A percentile compares a stretch with the other conserved stretches of the same genome.
phyloP scores from a whole-genome alignment of 2,329 filamentous ascomycete species.

The Calycina herbarum region DNA sequence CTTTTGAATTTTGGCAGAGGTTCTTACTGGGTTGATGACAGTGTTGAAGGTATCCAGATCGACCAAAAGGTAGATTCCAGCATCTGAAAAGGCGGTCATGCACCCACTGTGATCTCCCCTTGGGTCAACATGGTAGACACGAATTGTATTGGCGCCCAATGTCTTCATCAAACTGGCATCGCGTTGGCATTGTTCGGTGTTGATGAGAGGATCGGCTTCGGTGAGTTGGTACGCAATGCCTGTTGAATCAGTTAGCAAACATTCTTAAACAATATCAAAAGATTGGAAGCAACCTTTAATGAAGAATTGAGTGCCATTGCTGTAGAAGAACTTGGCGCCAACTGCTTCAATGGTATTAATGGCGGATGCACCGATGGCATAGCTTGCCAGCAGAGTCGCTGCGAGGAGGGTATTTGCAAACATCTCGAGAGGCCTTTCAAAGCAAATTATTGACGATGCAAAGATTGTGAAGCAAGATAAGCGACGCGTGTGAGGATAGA shows the following conservation, averaged over 20 bases:
- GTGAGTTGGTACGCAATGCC: slow-evolving; percentile 71
- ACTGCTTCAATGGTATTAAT: slow-evolving; percentile 54
- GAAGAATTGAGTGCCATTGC: slow-evolving; percentile 78
- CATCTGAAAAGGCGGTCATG: slow-evolving; percentile 77
- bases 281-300: slow-evolving; percentile 64
- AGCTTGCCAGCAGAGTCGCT: slow-evolving; percentile 29
- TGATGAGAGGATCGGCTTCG: slow-evolving; percentile 70
- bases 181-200: slow-evolving; percentile 72
- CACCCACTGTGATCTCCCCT: slow-evolving; percentile 70
- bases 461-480: neutral
- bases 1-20: neutral
- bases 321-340: slow-evolving; percentile 83
- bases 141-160: slow-evolving; percentile 79
- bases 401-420: slow-evolving; percentile 27
- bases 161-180: slow-evolving; percentile 78
- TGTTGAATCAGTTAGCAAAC: slow-evolving; percentile 39
- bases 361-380: slow-evolving; percentile 32
- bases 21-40: slow-evolving; percentile 62
- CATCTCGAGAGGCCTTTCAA: slow-evolving; percentile 20
- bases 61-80: slow-evolving; percentile 80
- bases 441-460: neutral
- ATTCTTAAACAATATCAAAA: neutral
- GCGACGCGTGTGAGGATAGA: neutral
- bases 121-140: slow-evolving; percentile 84
- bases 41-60: slow-evolving; percentile 77